Base-by-base conservation (phyloP, 225 moss, liverwort and hornwort species). In the Pleurozium schreberi region DNA sequence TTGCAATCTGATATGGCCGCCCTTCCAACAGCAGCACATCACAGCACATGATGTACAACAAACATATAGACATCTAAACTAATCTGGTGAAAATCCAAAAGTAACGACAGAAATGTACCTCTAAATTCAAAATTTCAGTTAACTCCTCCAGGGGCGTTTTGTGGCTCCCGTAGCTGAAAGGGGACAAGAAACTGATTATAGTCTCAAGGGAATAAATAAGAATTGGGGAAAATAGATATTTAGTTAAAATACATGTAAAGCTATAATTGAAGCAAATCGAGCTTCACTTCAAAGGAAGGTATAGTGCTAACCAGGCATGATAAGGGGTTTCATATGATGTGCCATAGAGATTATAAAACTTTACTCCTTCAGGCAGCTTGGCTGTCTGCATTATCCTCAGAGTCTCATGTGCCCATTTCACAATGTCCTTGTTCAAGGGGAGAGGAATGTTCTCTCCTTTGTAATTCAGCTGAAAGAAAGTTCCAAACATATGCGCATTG, bases 301-400 rank as follows among this genome's bases (percentile, higher is more conserved):
- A 77, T 40, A 83, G 84, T 62, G 92, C 97, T 74, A 83, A 98
- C 98, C 97, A 96, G 89, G 94, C 90, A 93, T 98, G 98, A 89
- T 95, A 92, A 28, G 98, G 98, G n/a, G 98, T 98, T 87, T 96
- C 95, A 61, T 89, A 91, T 62, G 93, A 88, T 75, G 95, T 98
- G 90, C 98, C 98, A 85, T 95, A 98, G 42, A 98, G 92, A 89
- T 98, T 98, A 66, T 97, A 98, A 88, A 98, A 98, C 92, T 92
- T 95, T n/a, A 98, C 93, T 74, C 94, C 93, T 88, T 95, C 90
- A 33, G 98, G 97, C 69, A 98, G 85, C 90, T 95, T 95, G 58
- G 98, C 98, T 53, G 93, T 93, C 60, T 94, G 91, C 93, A 97
- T 62, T 80, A 98, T 91, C 90, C 96, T 91, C 75, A 93, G 90